Conservation (phyloP, 176 grass and related monocot genomes). For the sorghum (Sorghum bicolor) region Sorghum_bicolor_NCBIv3 NC_012879.2:57846501-57847000, state of each 20-base stretch:
- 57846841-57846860: background rate
- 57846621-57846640: background rate
- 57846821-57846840: background rate
- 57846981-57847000: background rate
- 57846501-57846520: slow-evolving; percentile 81
- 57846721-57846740: background rate
- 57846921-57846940: background rate
- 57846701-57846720: background rate
- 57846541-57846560: slow-evolving; percentile 77
- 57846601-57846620: background rate
- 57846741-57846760: background rate
- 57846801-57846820: too few relatives aligned
- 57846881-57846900: background rate
- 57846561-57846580: slow-evolving; percentile 22
- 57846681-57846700: background rate
- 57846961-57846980: too few relatives aligned
- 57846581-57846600: background rate
- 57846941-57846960: background rate
- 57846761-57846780: background rate
- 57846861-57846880: background rate
- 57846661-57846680: background rate
- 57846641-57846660: background rate
- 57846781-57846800: background rate
- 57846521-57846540: slow-evolving; percentile 73
- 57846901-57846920: background rate